A percentile compares a stretch with the other conserved stretches of the same genome.
These are phyloP conservation scores for Pyricularia grisea DNA, from an alignment of 2,329 filamentous ascomycete genomes.

Conservation along the genomic window DNA sequence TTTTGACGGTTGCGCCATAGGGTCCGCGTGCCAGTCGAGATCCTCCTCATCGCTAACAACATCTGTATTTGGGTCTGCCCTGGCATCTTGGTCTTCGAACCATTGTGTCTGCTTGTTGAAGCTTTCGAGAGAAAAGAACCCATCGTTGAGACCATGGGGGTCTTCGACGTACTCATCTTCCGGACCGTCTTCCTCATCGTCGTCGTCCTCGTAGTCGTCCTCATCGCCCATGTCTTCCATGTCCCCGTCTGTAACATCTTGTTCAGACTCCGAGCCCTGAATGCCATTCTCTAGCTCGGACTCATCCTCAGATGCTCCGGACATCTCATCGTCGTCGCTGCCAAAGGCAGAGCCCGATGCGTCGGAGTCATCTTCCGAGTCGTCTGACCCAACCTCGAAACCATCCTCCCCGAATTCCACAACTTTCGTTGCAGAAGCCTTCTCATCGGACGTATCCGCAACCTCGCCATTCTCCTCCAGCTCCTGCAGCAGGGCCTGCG, in stretches of 20 bases:
- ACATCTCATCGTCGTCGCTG: not conserved
- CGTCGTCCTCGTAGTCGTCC: slow-evolving; percentile 27
- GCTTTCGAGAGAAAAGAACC: slow-evolving; percentile 94
- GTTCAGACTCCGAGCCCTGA: slow-evolving; percentile 15
- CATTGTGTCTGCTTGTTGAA: slow-evolving; percentile 93
- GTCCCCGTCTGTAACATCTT: slow-evolving; percentile 21
- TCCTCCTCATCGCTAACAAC: slow-evolving; percentile 75
- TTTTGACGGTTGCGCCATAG: slow-evolving; percentile 35
- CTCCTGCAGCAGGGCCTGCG: slow-evolving; percentile 35
- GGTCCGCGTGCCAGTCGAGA: slow-evolving; percentile 80
- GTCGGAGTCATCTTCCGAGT: slow-evolving; percentile 21
- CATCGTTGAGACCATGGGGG: slow-evolving; percentile 82
- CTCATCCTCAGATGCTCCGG: not conserved
- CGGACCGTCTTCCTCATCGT: slow-evolving; percentile 35
- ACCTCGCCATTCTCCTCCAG: slow-evolving; percentile 31
- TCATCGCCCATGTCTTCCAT: slow-evolving; percentile 22
- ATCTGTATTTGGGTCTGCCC: slow-evolving; percentile 66
- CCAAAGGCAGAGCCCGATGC: not conserved
- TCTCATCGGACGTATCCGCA: not conserved
- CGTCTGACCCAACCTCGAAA: slow-evolving; percentile 21
- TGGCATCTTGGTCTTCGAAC: slow-evolving; percentile 76
- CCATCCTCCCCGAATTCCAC: slow-evolving; percentile 25
- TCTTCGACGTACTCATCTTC: slow-evolving; percentile 54
- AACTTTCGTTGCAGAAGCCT: slow-evolving; percentile 13
- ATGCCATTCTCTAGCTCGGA: slow-evolving; percentile 20